These are phyloP conservation scores for Sisymbrium altissimum DNA, from an alignment of 345 rosid species.

Conservation along the genomic window DNA sequence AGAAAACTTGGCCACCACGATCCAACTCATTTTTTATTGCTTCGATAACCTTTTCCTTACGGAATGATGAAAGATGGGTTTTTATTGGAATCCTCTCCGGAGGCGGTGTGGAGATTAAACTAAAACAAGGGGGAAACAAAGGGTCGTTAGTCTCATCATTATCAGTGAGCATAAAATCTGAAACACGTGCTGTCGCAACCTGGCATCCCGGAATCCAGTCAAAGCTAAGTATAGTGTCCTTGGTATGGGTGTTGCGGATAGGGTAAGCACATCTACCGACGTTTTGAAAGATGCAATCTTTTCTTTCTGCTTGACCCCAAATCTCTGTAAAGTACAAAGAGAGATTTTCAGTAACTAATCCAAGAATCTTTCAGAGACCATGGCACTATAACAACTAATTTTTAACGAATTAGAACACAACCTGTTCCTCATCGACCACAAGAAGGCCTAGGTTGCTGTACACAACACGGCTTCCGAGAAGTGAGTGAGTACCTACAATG, in stretches of 20 bases:
- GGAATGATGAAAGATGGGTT: constrained; percentile 72
- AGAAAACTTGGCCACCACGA: constrained; percentile 92
- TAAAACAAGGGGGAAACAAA: constrained; percentile 35
- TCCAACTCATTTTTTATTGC: constrained; percentile 81
- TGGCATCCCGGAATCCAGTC: constrained; percentile 99
- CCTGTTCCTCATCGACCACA: constrained; percentile 99
- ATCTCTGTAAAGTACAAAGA: constrained; percentile 56
- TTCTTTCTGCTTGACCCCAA: constrained; percentile 99
- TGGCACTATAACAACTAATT: constrained; percentile 1
- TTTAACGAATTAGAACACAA: constrained; percentile 32
- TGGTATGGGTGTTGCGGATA: constrained; percentile 97
- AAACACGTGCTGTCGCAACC: constrained; percentile 44
- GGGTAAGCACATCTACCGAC: constrained; percentile 91
- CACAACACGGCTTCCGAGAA: constrained; percentile 89
- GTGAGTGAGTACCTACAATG: constrained; percentile 93
- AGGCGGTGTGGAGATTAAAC: constrained; percentile 93
- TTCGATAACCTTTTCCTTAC: constrained; percentile 56
- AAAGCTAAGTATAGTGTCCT: constrained; percentile 91
- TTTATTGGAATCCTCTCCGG: constrained; percentile 97
- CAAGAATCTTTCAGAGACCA: constrained; percentile 25
- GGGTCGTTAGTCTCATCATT: constrained; percentile 18
- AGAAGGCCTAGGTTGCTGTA: constrained; percentile 93
- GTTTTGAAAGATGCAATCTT: constrained; percentile 93
- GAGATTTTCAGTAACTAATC: constrained; percentile 24
- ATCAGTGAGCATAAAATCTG: background rate